Base-by-base conservation (phyloP, 1,284 basidiomycete species). In the Marasmius tenuissimus region DNA sequence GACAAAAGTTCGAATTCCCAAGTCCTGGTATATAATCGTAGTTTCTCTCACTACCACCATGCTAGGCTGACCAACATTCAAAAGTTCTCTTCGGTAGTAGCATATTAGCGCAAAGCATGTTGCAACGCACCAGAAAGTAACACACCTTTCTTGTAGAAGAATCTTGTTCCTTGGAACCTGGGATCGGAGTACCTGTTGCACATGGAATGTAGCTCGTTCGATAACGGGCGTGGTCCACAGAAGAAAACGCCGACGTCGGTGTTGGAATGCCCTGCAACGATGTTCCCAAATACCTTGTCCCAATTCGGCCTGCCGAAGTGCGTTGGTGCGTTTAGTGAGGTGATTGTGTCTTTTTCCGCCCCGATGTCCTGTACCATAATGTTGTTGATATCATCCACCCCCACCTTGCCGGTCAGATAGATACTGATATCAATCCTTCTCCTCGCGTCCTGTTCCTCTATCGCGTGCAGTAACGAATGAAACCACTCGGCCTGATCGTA, bases 281-380 rank as follows among this genome's bases (percentile, higher is more conserved):
- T 84, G 9, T 87, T 88, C 49, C 81, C 74, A 75, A 94, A 96
- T 22, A 94, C 89, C 48, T 85, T 81, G 69, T 94, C 89, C 94
- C 94, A 96, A 74, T 96, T 94, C n/a, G 94, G 94, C 61, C 94
- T 78, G 27, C 94, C 94, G 72, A 91, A 97, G 76, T 96, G 94
- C n/a, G 94, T 97, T 0, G 94, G 94, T 0, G 94, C 89, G 27
- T 92, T 83, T 3, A 96, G 79, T 0, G 86, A 83, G 14, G 93
- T 95, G 71, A 97, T 90, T 5, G 93, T 89, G 69, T 96, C 94
- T 74, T 88, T 89, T 66, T 95, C 91, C 11, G 91, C 91, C 57
- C 94, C 94, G 49, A 96, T 92, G 67, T 96, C 93, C 69, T 93
- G 90, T 7, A 91, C 83, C 85, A 93, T 84, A 72, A 96, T 95